Evolutionary conservation across 441 rosid species (phyloP).

Genomic region (Arabidopsis lyrata): DNA sequence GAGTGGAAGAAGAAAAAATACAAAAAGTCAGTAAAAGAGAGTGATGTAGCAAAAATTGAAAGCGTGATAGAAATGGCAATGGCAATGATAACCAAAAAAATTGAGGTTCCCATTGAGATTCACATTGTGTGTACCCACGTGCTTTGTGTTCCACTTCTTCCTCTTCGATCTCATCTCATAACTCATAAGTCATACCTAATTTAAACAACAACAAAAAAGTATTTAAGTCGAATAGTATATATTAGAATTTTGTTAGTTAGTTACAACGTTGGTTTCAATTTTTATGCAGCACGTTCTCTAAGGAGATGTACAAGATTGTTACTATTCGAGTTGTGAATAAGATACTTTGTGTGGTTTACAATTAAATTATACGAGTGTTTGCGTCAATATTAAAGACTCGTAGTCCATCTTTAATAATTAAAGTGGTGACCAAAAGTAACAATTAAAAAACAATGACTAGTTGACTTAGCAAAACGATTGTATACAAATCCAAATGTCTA

Average conservation of each 20-base stretch:
- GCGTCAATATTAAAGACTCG: neutral
- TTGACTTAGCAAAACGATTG: conserved; percentile 2
- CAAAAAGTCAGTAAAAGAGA: conserved; percentile 37
- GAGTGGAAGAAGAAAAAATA: conserved; percentile 26
- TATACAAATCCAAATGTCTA: too few species aligned
- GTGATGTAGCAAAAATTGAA: conserved; percentile 7
- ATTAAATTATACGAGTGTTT: neutral
- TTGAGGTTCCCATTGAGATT: conserved; percentile 8
- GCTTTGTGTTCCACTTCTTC: conserved; percentile 25
- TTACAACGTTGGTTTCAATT: conserved; percentile 1
- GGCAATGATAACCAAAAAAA: conserved; percentile 31
- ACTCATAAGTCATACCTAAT: too few species aligned
- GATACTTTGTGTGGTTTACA: neutral
- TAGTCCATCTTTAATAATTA: conserved; percentile 7
- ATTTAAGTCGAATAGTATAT: too few species aligned
- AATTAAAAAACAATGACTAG: neutral
- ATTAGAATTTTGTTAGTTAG: neutral
- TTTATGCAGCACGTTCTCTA: neutral
- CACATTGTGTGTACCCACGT: conserved; percentile 28
- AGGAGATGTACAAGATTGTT: neutral
- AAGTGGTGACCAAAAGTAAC: neutral
- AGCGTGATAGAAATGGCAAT: conserved; percentile 32
- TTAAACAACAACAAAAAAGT: too few species aligned
- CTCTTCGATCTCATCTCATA: conserved; percentile 15
- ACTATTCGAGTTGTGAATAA: neutral